Base-by-base conservation (phyloP, 2,329 filamentous ascomycete genomes). In the Microsporum ferrugineum region DNA sequence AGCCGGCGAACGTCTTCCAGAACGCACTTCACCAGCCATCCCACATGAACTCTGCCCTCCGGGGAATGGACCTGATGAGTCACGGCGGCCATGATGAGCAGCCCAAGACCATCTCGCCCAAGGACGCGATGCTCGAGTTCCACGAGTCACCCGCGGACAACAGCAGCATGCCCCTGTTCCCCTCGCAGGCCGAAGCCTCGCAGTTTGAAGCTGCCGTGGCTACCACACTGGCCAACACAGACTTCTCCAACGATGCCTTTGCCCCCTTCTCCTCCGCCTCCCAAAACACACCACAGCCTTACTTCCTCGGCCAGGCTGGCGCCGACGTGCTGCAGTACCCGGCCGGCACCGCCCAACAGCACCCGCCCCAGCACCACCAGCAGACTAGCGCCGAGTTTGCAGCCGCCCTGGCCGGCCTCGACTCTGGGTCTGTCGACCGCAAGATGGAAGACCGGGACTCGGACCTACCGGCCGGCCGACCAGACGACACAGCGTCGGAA, bases 51-150 rank as follows among this genome's bases (percentile, higher is more conserved):
- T 60, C 64, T 2, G 60, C 53, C 6, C 49, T 65, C 38, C 39
- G 60, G 31, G 61, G 60, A 31, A 63, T 62, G 55, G 60, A 55
- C 10, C 27, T 63, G 38, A 29, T 78, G 75, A 41, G 45, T 29
- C 53, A 33, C 4, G 33, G n/a, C 5, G 69, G 72, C 66, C 59
- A 76, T 49, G 67, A 74, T 58, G 66, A 71, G 41, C 71, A 87
- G n/a, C 80, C 84, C 1, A 89, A 89, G 73, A 96, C 92, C 0
- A 96, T 99, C 55, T 97, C 92, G 1, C 94, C 92, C 29, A 95
- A 95, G 75, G 92, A 97, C 69, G 89, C 91, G 1, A 76, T 95
- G 63, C 76, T 96, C 57, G 91, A 96, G 63, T 96, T 91, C 71
- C 83, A 87, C 63, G 89, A 94, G 43, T 74, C 79, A 0, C 88